Base-by-base conservation (phyloP, 306 rosid genomes). In the Sicyos edulis region DNA sequence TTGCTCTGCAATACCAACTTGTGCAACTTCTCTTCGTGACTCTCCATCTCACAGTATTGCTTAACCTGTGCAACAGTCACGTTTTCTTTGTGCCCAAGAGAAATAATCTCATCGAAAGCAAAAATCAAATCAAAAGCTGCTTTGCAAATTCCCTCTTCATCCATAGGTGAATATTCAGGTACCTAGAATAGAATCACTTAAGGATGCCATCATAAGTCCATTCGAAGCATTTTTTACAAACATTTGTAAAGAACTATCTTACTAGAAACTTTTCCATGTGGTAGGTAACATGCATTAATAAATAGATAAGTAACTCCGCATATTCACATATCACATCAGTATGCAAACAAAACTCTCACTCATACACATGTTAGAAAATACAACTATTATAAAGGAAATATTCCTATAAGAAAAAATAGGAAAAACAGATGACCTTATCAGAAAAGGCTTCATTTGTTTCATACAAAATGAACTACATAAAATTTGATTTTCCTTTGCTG, bases 41-140 rank as follows among this genome's bases (percentile, higher is more conserved):
- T 91, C 87, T 93, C 99, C 99, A 93, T 93, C 84, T 93, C 99
- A 82, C 99, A 91, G 79, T 93, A 93, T 77, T 93, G 99, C 80
- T 88, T 93, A 72, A 93, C 99, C 82, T 93, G 99, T 24, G 99
- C 89, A 79, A 91, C 96, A 37, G 96, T 90, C 78, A 93, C 97
- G 74, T 80, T 93, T 83, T 93, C 99, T 89, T 88, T 93, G 97
- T 91, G 95, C 72, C 99, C 99, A 67, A 93, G 91, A 73, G 99
- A 77, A 76, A 91, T 91, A 78, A 91, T 92, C 82, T 93, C 99
- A 76, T 93, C 99, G 78, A 91, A 91, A 45, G 97, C 97, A 86
- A 88, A 88, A 82, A 91, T 93, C 82, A 93, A 87, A 85, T 93
- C 98, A 68, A 93, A 93, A 60, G 96, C 97, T 55, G 88, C 83